Conservation (phyloP, 768 basidiomycete genomes). For the Kondoa subrosea region DNA sequence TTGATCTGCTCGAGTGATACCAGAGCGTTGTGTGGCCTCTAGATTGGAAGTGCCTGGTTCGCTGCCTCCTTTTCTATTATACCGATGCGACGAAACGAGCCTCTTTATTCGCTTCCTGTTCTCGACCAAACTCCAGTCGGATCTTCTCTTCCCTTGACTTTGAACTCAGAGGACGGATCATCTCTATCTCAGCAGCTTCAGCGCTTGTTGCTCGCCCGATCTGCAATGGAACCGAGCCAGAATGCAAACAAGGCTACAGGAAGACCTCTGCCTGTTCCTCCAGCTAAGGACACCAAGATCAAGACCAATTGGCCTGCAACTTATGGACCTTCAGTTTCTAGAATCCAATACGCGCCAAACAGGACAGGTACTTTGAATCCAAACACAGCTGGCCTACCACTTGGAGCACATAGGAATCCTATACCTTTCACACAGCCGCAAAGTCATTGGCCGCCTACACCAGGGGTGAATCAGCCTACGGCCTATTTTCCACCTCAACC, state of each 20-base stretch:
- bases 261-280: constrained; percentile 13
- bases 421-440: neutral
- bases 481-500: constrained; percentile 2
- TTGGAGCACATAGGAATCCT: neutral
- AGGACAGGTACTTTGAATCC: neutral
- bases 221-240: neutral
- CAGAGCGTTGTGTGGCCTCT: no score
- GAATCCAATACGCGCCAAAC: constrained; percentile 13
- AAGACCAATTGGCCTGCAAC: constrained; percentile 13
- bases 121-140: neutral
- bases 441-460: neutral
- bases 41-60: no score
- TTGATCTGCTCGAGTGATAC: no score
- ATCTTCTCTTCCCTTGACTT: constrained; percentile 8
- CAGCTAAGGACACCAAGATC: neutral
- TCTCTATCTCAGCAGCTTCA: constrained; percentile 6
- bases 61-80: no score
- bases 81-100: no score
- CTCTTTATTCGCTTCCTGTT: constrained; percentile 1
- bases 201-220: constrained; percentile 6
- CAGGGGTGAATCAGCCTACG: neutral
- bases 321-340: constrained; percentile 16
- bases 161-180: constrained; percentile 5
- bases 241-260: neutral
- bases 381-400: constrained; percentile 1